A percentile compares a stretch with the other conserved stretches of the same genome.
These are phyloP conservation scores for Ettlia oleoabundans DNA, from an alignment of 139 green algal genomes.

Conservation along the genomic window DNA sequence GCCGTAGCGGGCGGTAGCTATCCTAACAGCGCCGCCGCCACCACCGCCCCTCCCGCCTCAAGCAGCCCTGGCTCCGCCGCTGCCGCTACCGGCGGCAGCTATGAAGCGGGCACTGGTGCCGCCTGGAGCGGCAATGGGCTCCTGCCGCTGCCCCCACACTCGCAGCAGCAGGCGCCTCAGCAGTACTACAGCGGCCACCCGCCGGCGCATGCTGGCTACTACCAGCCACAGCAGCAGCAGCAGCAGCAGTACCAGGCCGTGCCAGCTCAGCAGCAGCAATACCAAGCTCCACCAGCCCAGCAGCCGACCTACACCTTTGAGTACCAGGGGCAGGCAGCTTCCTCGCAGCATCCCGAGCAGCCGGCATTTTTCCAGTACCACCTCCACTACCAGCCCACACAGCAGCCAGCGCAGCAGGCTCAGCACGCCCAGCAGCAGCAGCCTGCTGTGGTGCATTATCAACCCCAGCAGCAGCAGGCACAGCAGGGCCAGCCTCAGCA, in stretches of 20 bases:
- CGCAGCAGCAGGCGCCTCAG: not conserved
- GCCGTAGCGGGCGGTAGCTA: no score
- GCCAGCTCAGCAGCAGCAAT: not conserved
- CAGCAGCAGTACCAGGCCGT: not conserved
- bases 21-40: no score
- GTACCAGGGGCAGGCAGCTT: not conserved
- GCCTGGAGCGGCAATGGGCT: not conserved
- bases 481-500: not conserved
- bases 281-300: not conserved
- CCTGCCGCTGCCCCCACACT: not conserved
- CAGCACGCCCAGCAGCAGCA: not conserved
- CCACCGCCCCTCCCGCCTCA: not conserved
- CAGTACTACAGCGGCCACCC: no score
- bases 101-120: not conserved
- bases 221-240: not conserved
- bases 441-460: no score
- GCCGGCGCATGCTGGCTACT: not conserved
- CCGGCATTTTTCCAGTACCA: not conserved
- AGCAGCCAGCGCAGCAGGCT: not conserved
- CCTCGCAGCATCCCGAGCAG: not conserved
- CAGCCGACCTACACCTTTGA: not conserved
- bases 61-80: not conserved
- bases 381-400: slow-evolving; percentile 11
- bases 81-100: not conserved
- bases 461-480: not conserved